Conservation (phyloP, 75 land plant species). For the Selaginella tamariscina region DNA sequence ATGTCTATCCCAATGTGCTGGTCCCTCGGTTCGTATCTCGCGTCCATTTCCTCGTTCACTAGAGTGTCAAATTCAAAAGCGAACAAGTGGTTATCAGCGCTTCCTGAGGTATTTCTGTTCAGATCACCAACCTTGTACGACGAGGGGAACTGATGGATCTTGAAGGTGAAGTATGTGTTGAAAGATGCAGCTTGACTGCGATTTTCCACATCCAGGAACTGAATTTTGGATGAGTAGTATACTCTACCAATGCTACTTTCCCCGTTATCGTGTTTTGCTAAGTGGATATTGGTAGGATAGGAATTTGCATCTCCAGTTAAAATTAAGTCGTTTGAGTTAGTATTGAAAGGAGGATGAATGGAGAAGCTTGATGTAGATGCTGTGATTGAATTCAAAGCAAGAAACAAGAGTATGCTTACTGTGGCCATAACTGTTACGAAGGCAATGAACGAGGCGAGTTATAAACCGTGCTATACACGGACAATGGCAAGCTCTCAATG, state of each 20-base stretch:
- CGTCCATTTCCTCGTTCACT: conserved; percentile 16
- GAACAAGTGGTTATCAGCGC: conserved; percentile 26
- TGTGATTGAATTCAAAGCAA: too few species aligned
- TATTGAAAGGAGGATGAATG: neutral
- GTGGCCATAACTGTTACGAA: too few species aligned
- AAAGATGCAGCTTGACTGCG: neutral
- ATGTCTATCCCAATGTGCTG: conserved; percentile 48
- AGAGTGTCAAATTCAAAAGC: conserved; percentile 51
- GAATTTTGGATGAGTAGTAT: neutral
- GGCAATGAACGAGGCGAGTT: too few species aligned
- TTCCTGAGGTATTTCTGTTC: conserved; percentile 28
- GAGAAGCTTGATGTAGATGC: too few species aligned
- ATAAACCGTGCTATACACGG: too few species aligned
- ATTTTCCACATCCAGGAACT: neutral
- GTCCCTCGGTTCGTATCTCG: conserved; percentile 26
- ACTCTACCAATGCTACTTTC: neutral
- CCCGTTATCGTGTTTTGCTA: neutral
- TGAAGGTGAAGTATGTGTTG: neutral
- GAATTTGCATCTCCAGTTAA: neutral
- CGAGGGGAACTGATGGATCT: neutral
- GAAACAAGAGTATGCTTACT: too few species aligned
- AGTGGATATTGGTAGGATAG: neutral
- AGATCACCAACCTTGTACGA: conserved; percentile 13
- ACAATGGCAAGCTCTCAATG: too few species aligned
- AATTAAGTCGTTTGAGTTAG: neutral